Evolutionary conservation across 768 basidiomycete genomes (phyloP).

Genomic region (Tubosaeta brunneosetosa): DNA sequence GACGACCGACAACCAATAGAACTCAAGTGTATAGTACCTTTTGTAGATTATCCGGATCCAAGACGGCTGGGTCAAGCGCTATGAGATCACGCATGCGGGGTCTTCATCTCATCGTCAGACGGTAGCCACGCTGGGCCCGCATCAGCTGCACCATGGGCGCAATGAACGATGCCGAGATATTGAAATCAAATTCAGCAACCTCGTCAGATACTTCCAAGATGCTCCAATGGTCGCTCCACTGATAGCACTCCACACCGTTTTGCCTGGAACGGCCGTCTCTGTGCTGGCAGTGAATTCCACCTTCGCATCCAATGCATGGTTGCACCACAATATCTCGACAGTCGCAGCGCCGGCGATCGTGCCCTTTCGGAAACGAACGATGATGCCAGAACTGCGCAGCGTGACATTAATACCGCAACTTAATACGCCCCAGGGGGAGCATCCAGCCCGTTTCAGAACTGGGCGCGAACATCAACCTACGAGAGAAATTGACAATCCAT

Average conservation of each 20-base stretch:
- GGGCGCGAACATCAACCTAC: conserved; percentile 37
- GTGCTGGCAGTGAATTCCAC: conserved; percentile 1
- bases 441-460: conserved; percentile 20
- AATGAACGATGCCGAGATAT: neutral
- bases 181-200: conserved; percentile 24
- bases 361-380: conserved; percentile 41
- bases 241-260: conserved; percentile 40
- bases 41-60: neutral
- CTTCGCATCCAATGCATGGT: too few relatives aligned
- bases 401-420: conserved; percentile 37
- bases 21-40: neutral
- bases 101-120: conserved; percentile 29
- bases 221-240: conserved; percentile 46
- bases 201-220: conserved; percentile 47
- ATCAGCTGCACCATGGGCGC: conserved; percentile 11
- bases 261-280: conserved; percentile 20
- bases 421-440: conserved; percentile 28
- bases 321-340: conserved; percentile 6
- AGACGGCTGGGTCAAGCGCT: neutral
- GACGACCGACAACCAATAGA: neutral
- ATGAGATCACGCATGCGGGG: too few relatives aligned
- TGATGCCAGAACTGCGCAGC: conserved; percentile 25
- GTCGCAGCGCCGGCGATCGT: conserved; percentile 38
- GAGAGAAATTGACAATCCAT: conserved; percentile 40
- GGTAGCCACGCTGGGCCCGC: conserved; percentile 38